A percentile compares a stretch with the other conserved stretches of the same genome.
Conservation (phyloP, 805 yeast genomes). For the Yamadazyma paraphyllophila region DNA sequence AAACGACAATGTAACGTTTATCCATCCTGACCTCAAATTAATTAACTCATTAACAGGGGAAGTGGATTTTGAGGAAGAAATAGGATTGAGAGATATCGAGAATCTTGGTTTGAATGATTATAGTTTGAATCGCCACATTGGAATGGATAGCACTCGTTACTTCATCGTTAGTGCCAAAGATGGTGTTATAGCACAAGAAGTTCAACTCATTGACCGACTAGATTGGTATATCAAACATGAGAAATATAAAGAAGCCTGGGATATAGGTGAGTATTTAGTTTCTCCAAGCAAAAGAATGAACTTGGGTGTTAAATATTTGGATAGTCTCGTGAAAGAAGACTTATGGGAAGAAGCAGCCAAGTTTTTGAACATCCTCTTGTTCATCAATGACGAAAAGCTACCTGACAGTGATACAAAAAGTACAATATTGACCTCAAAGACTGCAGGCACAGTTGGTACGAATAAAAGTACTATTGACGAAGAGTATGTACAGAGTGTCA, state of each 20-base stretch:
- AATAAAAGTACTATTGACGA: slow-evolving; percentile 20
- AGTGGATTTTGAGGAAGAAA: slow-evolving; percentile 76
- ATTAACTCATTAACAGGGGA: slow-evolving; percentile 64
- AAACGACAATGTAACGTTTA: slow-evolving; percentile 22
- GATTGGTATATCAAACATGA: slow-evolving; percentile 66
- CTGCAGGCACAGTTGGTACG: slow-evolving; percentile 8
- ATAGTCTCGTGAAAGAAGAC: slow-evolving; percentile 38
- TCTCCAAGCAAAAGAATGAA: slow-evolving; percentile 48
- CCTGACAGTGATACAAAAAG: slow-evolving; percentile 32
- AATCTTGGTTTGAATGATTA: slow-evolving; percentile 78
- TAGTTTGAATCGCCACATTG: slow-evolving; percentile 56
- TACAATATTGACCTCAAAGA: slow-evolving; percentile 23
- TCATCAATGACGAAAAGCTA: slow-evolving; percentile 18
- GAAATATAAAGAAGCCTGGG: slow-evolving; percentile 72
- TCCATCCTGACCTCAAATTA: slow-evolving; percentile 73
- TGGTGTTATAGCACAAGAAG: slow-evolving; percentile 70
- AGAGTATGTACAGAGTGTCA: slow-evolving; percentile 21
- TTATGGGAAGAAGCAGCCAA: slow-evolving; percentile 57
- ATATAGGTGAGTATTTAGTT: slow-evolving; percentile 60
- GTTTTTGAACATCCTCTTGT: slow-evolving; percentile 37
- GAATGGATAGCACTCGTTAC: slow-evolving; percentile 43
- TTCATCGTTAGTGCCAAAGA: slow-evolving; percentile 78
- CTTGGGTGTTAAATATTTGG: slow-evolving; percentile 59
- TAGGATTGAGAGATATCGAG: slow-evolving; percentile 57
- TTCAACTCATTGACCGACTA: slow-evolving; percentile 66